A percentile compares a stretch with the other conserved stretches of the same genome.
Conservation (phyloP, 495 filamentous ascomycete genomes). For the Talaromyces liani region DNA sequence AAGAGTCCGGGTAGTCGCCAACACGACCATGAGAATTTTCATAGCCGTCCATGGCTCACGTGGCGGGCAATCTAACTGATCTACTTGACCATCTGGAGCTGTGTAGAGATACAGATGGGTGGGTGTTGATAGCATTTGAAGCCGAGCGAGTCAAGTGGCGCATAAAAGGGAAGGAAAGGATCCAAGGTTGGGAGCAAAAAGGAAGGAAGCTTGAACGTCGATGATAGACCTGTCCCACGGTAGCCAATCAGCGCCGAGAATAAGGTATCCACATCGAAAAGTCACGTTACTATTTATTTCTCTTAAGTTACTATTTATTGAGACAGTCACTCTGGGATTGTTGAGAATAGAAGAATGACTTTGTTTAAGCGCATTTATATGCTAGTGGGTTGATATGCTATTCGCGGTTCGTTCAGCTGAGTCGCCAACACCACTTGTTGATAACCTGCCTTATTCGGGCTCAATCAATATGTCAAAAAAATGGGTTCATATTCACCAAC, state of each 20-base stretch:
- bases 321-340: not conserved
- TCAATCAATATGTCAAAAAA: not conserved
- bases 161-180: not conserved
- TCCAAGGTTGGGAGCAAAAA: not conserved
- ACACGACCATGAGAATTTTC: not conserved
- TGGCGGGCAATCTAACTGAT: not conserved
- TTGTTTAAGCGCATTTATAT: not conserved
- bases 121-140: not conserved
- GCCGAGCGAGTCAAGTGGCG: not conserved
- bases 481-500: not conserved
- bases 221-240: not conserved
- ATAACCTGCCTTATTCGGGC: not conserved
- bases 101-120: not conserved
- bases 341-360: not conserved
- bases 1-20: constrained; percentile 18
- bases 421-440: not conserved
- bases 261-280: not conserved
- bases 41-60: not conserved
- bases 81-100: not conserved
- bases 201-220: not conserved
- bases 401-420: not conserved
- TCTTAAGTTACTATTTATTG: no score
- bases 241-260: not conserved
- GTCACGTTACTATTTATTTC: not conserved
- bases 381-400: not conserved